phyloP scores from a whole-genome alignment of 2,329 filamentous ascomycete genomes.

The Tolypocladium inflatum region DNA sequence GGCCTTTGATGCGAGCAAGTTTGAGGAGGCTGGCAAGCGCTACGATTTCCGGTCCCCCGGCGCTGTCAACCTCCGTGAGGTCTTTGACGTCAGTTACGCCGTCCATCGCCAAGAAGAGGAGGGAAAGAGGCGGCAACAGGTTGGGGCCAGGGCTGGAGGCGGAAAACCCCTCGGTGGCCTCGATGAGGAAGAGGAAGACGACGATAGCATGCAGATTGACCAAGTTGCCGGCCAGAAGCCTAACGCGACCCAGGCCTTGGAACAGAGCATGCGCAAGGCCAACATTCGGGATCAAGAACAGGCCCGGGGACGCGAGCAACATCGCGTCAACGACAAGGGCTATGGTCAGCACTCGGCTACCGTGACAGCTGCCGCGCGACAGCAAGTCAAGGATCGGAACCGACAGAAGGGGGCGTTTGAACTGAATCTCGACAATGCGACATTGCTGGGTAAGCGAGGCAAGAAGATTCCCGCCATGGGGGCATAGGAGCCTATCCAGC shows the following conservation, averaged over 20 bases:
- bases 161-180: slow-evolving; percentile 50
- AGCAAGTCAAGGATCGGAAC: slow-evolving; percentile 61
- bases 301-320: slow-evolving; percentile 21
- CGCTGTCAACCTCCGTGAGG: slow-evolving; percentile 88
- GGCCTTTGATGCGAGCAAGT: slow-evolving; percentile 46
- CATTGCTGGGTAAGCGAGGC: slow-evolving; percentile 65
- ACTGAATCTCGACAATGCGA: slow-evolving; percentile 83
- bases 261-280: slow-evolving; percentile 79
- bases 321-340: slow-evolving; percentile 44
- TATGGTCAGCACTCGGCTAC: slow-evolving; percentile 85
- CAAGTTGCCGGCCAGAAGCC: slow-evolving; percentile 35
- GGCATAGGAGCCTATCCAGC: slow-evolving; percentile 16
- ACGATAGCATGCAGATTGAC: slow-evolving; percentile 54
- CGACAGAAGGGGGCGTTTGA: slow-evolving; percentile 79
- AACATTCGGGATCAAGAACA: slow-evolving; percentile 51
- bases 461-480: slow-evolving; percentile 42
- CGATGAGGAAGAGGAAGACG: slow-evolving; percentile 58
- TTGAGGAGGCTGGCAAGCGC: slow-evolving; percentile 53
- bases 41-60: slow-evolving; percentile 94
- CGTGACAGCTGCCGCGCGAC: slow-evolving; percentile 74
- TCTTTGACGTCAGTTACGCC: slow-evolving; percentile 97
- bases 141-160: slow-evolving; percentile 61
- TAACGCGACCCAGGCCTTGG: slow-evolving; percentile 58
- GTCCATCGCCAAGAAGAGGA: slow-evolving; percentile 96
- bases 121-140: slow-evolving; percentile 79